Evolutionary conservation across 306 rosid species (phyloP).

Genomic region (Neltuma alba): DNA sequence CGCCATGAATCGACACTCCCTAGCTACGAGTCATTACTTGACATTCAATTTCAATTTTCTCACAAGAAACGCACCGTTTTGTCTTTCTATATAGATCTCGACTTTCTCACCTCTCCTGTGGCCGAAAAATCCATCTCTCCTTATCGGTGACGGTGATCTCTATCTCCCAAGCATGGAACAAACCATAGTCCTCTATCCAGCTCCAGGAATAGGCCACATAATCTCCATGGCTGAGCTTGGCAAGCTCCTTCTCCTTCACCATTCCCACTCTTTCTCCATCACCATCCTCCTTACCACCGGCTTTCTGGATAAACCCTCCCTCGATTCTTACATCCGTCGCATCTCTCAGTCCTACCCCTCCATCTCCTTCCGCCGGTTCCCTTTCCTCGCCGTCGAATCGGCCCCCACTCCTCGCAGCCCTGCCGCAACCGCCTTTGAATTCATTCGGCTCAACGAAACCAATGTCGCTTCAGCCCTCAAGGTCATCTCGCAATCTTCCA

Average conservation of each 20-base stretch:
- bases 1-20: too few relatives aligned
- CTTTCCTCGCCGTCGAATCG: not conserved
- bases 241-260: constrained; percentile 36
- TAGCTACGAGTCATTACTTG: too few relatives aligned
- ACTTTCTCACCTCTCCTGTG: too few relatives aligned
- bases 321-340: not conserved
- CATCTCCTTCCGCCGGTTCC: constrained; percentile 42
- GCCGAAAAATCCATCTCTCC: too few relatives aligned
- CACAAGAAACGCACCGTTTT: too few relatives aligned
- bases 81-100: too few relatives aligned
- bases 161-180: not conserved
- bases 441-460: constrained; percentile 26
- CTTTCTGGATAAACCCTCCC: not conserved
- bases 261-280: constrained; percentile 28
- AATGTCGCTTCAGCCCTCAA: constrained; percentile 15
- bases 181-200: constrained; percentile 32
- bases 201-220: constrained; percentile 45
- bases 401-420: not conserved
- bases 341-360: constrained; percentile 30
- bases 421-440: not conserved
- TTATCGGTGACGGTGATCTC: too few relatives aligned
- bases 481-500: constrained; percentile 12
- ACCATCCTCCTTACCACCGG: constrained; percentile 17
- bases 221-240: constrained; percentile 50
- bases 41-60: too few relatives aligned